Conservation (phyloP, 805 yeast genomes). For the Tetrapisispora arboricola region DNA sequence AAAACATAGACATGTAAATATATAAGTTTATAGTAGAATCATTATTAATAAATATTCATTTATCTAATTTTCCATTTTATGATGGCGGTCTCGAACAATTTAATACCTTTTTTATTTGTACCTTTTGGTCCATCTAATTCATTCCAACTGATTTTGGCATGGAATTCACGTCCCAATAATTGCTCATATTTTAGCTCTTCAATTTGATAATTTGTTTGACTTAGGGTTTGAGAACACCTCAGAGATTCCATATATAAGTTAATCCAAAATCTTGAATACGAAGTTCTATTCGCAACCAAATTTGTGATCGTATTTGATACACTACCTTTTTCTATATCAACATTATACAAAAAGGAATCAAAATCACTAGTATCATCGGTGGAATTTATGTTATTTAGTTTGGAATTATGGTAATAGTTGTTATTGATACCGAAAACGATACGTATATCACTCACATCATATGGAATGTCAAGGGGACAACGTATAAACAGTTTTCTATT, state of each 20-base stretch:
- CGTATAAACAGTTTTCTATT: neutral
- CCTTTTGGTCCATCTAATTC: constrained; percentile 65
- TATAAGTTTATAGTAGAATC: neutral
- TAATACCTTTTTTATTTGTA: constrained; percentile 40
- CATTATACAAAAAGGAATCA: neutral
- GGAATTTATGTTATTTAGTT: neutral
- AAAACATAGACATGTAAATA: neutral
- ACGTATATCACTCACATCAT: constrained; percentile 15
- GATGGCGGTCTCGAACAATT: constrained; percentile 42
- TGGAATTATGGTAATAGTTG: neutral
- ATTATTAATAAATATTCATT: neutral
- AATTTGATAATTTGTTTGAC: constrained; percentile 6
- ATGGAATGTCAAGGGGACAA: neutral
- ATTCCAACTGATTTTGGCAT: constrained; percentile 31
- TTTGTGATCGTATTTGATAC: constrained; percentile 8
- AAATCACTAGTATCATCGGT: neutral
- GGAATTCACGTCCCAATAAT: constrained; percentile 9
- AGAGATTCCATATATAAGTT: constrained; percentile 36
- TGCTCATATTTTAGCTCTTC: constrained; percentile 12
- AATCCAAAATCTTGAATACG: constrained; percentile 33
- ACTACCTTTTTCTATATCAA: neutral
- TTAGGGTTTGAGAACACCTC: constrained; percentile 10
- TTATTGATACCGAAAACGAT: constrained; percentile 17
- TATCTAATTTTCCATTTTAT: constrained; percentile 21
- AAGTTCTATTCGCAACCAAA: constrained; percentile 12